phyloP scores from a whole-genome alignment of 1,284 basidiomycete species.

The Ceratobasidium sp. region DNA sequence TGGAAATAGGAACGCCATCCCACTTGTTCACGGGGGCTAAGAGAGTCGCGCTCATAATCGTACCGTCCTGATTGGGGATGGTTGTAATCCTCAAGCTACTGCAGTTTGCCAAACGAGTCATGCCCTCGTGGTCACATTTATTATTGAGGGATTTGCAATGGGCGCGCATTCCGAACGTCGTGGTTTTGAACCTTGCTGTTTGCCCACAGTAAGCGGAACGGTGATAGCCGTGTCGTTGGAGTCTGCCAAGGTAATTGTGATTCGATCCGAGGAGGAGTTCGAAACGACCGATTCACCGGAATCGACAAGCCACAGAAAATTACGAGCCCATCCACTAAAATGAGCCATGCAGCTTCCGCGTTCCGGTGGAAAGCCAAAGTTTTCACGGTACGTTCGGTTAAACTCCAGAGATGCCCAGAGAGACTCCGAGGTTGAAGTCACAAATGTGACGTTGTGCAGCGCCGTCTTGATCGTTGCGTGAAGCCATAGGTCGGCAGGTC shows the following conservation, averaged over 20 bases:
- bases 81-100: too few species aligned
- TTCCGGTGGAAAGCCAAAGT: not conserved
- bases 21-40: too few species aligned
- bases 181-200: not conserved
- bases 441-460: not conserved
- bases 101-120: too few species aligned
- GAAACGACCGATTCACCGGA: not conserved
- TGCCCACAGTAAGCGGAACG: not conserved
- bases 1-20: too few species aligned
- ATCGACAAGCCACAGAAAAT: not conserved
- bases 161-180: not conserved
- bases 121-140: not conserved
- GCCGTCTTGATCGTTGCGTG: not conserved
- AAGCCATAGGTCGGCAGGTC: constrained; percentile 15
- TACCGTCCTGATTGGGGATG: too few species aligned
- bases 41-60: too few species aligned
- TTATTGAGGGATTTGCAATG: constrained; percentile 9
- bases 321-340: not conserved
- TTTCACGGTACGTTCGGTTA: not conserved
- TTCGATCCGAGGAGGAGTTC: constrained; percentile 7
- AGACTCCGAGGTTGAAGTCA: not conserved
- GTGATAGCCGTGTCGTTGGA: not conserved
- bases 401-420: not conserved
- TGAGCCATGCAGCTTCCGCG: not conserved
- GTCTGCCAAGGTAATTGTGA: constrained; percentile 10